Base-by-base conservation (phyloP, 75 land plant genomes). In the Cunninghamia lanceolata region DNA sequence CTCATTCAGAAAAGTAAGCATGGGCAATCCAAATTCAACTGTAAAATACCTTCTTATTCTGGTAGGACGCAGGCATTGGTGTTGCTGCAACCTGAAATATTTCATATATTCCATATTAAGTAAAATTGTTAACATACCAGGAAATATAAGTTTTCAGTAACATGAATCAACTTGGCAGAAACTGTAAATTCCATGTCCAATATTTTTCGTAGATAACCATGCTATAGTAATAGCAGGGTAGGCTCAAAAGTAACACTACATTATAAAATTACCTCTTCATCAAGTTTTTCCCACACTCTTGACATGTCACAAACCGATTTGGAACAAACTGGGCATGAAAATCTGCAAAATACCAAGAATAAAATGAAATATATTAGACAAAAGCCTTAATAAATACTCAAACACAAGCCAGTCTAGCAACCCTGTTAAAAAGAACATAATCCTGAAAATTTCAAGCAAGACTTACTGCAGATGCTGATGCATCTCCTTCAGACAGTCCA, bases 231-330 rank as follows among this genome's bases (percentile, higher is more conserved):
- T 56, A 56, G 3, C 0, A 1, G 16, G 0, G 3, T 13, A 7
- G 34, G 6, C 4, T 14, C 0, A 74, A 10, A 74, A 76, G 17
- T n/a, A 73, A 1, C 16, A 50, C 53, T 50, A 50, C 53, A 50
- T 50, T 50, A 52, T 21, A 53, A 21, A 74, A 85, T 25, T 17
- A 87, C 86, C 88, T 90, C 97, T 85, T 70, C 79, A 84, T 98
- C 99, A 74, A 94, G 83, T 86, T 89, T 91, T 68, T 93, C 94
- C 99, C 99, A 98, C 11, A 93, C 94, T 42, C 88, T 91, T 19
- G 97, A 93, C 99, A 98, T 98, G 50, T 97, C 99, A 92, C 96
- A 94, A 3, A 95, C 94, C 6, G 99, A 97, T 90, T 94, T 97
- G 80, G 92, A 95, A 84, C 99, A 97, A 1, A 97, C 86, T 15